phyloP scores from a whole-genome alignment of 331 rosid species.

The Arachis monticola region DNA sequence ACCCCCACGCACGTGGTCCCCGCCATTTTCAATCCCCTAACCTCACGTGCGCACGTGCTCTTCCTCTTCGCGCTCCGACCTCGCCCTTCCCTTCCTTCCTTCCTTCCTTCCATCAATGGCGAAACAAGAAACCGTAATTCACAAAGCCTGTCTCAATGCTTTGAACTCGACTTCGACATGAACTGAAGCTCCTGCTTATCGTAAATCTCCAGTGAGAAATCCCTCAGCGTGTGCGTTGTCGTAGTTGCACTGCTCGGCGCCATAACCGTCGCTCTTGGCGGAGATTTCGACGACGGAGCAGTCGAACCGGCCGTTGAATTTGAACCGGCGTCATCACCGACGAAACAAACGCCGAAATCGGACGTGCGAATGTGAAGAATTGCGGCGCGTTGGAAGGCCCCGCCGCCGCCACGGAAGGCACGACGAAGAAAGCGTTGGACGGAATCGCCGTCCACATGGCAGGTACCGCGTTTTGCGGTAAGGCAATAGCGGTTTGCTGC shows the following conservation, averaged over 20 bases:
- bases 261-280: conserved; percentile 40
- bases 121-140: background rate
- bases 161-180: conserved; percentile 64
- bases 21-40: conserved; percentile 32
- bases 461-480: conserved; percentile 59
- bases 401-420: conserved; percentile 48
- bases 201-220: conserved; percentile 72
- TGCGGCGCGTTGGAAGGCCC: conserved; percentile 59
- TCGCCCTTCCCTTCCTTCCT: background rate
- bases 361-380: conserved; percentile 59
- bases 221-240: conserved; percentile 58
- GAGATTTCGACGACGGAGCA: conserved; percentile 34
- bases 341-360: conserved; percentile 66
- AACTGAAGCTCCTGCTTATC: conserved; percentile 78
- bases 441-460: conserved; percentile 85
- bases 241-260: conserved; percentile 48
- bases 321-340: conserved; percentile 51
- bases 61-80: background rate
- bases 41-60: conserved; percentile 72
- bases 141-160: conserved; percentile 42
- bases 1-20: conserved; percentile 44
- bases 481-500: conserved; percentile 47
- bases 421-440: conserved; percentile 76
- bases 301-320: conserved; percentile 37
- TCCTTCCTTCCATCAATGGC: conserved; percentile 33